Evolutionary conservation across 352 stramenopile genomes (phyloP).

Genomic region (Phytopythium aichiense): DNA sequence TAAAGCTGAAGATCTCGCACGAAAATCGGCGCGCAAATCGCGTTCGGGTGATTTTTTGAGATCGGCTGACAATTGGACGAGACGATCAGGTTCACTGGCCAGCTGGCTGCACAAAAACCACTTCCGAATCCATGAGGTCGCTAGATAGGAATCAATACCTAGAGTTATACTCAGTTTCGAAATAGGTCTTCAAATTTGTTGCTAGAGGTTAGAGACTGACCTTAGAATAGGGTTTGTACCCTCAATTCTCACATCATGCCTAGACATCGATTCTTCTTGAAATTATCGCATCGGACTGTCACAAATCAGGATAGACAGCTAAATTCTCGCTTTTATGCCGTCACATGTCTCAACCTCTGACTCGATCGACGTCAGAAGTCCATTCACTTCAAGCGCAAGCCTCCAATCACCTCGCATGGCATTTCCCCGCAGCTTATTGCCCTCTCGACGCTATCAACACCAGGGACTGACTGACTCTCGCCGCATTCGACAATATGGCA

Average conservation of each 20-base stretch:
- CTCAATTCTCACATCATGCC: no score
- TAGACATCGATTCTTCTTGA: background rate
- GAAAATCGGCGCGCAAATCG: background rate
- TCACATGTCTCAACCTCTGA: background rate
- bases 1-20: background rate
- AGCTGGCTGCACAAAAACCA: background rate
- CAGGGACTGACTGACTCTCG: background rate
- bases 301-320: background rate
- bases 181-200: no score
- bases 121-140: no score
- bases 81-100: background rate
- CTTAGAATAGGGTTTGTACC: no score
- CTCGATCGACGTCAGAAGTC: background rate
- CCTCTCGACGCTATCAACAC: no score
- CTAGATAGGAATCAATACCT: no score
- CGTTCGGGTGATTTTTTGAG: background rate
- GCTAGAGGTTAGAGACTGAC: no score
- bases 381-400: background rate
- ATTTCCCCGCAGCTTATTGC: background rate
- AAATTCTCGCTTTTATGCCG: slow-evolving; percentile 7
- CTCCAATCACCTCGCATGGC: background rate
- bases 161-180: no score
- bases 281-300: background rate
- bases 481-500: background rate
- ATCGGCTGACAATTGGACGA: slow-evolving; percentile 2